A percentile compares a stretch with the other conserved stretches of the same genome.
Evolutionary conservation across 1,284 basidiomycete genomes (phyloP).

Genomic region (Sanghuangporus baumii): DNA sequence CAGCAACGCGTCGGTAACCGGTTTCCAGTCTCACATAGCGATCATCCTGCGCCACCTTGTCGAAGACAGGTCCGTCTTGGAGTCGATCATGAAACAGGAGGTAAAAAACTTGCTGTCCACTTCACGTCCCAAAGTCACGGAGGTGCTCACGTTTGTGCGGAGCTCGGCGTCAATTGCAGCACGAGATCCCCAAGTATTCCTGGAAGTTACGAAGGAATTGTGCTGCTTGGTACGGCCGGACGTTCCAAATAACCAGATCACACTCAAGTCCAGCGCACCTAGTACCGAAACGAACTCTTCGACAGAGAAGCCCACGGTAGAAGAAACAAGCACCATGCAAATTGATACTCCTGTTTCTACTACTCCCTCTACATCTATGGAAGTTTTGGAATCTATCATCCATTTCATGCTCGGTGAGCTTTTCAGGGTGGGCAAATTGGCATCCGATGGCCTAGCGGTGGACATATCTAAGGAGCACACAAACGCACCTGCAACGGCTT

Average conservation of each 20-base stretch:
- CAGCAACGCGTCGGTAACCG: constrained; percentile 39
- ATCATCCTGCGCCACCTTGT: constrained; percentile 89
- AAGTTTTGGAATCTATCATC: constrained; percentile 59
- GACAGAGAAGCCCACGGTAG: constrained; percentile 22
- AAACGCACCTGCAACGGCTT: constrained; percentile 14
- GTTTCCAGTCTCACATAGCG: constrained; percentile 79
- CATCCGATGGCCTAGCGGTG: constrained; percentile 27
- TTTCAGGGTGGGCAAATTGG: constrained; percentile 50
- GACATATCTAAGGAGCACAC: constrained; percentile 15
- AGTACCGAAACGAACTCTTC: constrained; percentile 24
- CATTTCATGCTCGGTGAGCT: constrained; percentile 74
- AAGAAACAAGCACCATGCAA: constrained; percentile 44
- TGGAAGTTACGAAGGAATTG: constrained; percentile 65
- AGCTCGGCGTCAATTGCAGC: constrained; percentile 78
- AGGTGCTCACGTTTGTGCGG: constrained; percentile 71
- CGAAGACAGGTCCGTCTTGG: constrained; percentile 69
- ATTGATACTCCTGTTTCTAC: constrained; percentile 45
- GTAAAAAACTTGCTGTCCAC: constrained; percentile 73
- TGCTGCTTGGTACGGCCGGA: constrained; percentile 71
- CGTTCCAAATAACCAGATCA: constrained; percentile 57
- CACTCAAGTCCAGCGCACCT: constrained; percentile 37
- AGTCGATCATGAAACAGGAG: constrained; percentile 76
- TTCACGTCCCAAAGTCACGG: constrained; percentile 64
- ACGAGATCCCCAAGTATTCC: constrained; percentile 76
- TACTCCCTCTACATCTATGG: constrained; percentile 29